A percentile compares a stretch with the other conserved stretches of the same genome.
Conservation (phyloP, 495 filamentous ascomycete genomes). For the Durotheca rogersii region DNA sequence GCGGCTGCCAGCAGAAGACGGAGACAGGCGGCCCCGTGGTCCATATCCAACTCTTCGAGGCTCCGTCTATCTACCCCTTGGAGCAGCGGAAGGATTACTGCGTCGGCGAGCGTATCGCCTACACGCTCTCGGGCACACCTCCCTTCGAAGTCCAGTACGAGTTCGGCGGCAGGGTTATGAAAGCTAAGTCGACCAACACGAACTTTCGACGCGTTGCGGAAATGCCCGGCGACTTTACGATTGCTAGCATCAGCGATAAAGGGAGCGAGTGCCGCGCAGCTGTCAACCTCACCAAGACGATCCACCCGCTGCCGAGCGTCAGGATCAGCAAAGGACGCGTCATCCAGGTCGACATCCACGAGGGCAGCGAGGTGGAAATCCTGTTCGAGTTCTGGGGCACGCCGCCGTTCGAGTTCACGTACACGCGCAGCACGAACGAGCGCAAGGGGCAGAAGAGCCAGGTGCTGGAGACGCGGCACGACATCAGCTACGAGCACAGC, state of each 20-base stretch:
- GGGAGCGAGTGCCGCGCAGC: slow-evolving; percentile 80
- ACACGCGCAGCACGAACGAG: slow-evolving; percentile 83
- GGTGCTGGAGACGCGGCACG: slow-evolving; percentile 85
- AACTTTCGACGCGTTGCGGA: slow-evolving; percentile 91
- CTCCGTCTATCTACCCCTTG: slow-evolving; percentile 82
- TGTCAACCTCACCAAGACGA: slow-evolving; percentile 71
- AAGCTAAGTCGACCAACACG: slow-evolving; percentile 71
- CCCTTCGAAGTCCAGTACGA: slow-evolving; percentile 93
- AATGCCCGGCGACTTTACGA: slow-evolving; percentile 80
- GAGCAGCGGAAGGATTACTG: slow-evolving; percentile 89
- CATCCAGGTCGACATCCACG: slow-evolving; percentile 86
- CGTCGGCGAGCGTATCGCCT: slow-evolving; percentile 89
- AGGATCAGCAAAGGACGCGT: slow-evolving; percentile 78
- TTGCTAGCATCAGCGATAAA: slow-evolving; percentile 79
- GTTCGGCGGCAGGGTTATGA: slow-evolving; percentile 74
- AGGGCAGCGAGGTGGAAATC: slow-evolving; percentile 90
- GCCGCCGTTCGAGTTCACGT: slow-evolving; percentile 96
- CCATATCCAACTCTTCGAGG: slow-evolving; percentile 84
- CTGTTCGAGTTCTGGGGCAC: slow-evolving; percentile 91
- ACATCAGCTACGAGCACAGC: slow-evolving; percentile 74
- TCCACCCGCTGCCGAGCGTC: slow-evolving; percentile 90
- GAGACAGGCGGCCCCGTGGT: slow-evolving; percentile 69
- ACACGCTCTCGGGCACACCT: slow-evolving; percentile 80
- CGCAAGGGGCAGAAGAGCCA: slow-evolving; percentile 71
- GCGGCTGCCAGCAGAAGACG: slow-evolving; percentile 74